These are phyloP conservation scores for Euptelea pleiosperma DNA, from an alignment of 164 flowering plant genomes.

Conservation along the genomic window DNA sequence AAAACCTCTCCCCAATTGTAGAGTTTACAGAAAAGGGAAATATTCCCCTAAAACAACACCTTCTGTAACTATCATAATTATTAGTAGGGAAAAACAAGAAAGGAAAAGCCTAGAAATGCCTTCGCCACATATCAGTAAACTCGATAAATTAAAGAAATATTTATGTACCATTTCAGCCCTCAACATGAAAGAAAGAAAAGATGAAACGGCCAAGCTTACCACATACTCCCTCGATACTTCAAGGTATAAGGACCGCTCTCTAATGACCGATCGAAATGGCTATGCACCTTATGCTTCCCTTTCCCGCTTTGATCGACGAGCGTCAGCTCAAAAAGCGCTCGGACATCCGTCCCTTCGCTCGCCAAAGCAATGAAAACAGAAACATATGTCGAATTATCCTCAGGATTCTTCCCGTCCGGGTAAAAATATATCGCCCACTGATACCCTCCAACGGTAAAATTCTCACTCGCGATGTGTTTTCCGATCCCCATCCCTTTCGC, in stretches of 20 bases:
- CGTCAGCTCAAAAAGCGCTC: slow-evolving; percentile 66
- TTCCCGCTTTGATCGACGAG: slow-evolving; percentile 88
- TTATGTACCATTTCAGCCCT: no score
- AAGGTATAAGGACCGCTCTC: slow-evolving; percentile 90
- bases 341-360: slow-evolving; percentile 66
- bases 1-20: no score
- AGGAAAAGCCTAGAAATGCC: no score
- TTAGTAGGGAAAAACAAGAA: no score
- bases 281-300: slow-evolving; percentile 81
- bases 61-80: no score
- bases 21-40: no score
- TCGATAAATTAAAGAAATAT: no score
- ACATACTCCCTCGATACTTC: slow-evolving; percentile 90
- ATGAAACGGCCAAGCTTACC: slow-evolving; percentile 51
- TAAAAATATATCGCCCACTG: slow-evolving; percentile 71
- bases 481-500: slow-evolving; percentile 94
- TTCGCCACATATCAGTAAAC: no score
- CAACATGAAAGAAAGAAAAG: no score
- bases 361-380: slow-evolving; percentile 91
- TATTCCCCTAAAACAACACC: no score
- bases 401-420: slow-evolving; percentile 67
- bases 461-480: slow-evolving; percentile 81
- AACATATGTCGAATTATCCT: slow-evolving; percentile 78
- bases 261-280: slow-evolving; percentile 86
- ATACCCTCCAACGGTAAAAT: slow-evolving; percentile 75